Conservation (phyloP, 108 stramenopile species). For the Skeletonema potamos region DNA sequence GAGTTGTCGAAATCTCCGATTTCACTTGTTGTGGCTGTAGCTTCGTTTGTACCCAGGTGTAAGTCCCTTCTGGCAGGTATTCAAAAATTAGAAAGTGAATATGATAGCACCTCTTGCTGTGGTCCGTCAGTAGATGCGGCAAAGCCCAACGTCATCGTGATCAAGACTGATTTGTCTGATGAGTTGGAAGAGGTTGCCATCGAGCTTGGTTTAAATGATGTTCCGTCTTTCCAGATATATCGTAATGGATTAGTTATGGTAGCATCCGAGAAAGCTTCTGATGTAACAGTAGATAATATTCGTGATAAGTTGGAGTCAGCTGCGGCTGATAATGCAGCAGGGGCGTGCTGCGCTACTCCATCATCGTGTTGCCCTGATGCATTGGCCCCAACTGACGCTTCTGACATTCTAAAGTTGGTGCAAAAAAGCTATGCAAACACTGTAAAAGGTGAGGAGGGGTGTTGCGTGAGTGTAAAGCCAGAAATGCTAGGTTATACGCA, state of each 20-base stretch:
- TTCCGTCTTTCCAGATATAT: slow-evolving; percentile 37
- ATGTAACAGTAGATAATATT: slow-evolving; percentile 8
- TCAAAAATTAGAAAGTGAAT: slow-evolving; percentile 13
- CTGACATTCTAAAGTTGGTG: slow-evolving; percentile 9
- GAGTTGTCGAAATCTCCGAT: slow-evolving; percentile 1
- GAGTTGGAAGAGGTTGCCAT: slow-evolving; percentile 46
- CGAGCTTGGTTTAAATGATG: slow-evolving; percentile 39
- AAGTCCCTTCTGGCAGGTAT: slow-evolving; percentile 1
- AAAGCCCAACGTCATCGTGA: slow-evolving; percentile 24
- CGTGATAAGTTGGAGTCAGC: not conserved
- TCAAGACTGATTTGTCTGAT: slow-evolving; percentile 27
- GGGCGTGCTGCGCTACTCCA: slow-evolving; percentile 15
- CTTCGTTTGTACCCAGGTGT: slow-evolving; percentile 10
- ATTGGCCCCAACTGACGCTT: slow-evolving; percentile 5
- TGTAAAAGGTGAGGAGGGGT: slow-evolving; percentile 20
- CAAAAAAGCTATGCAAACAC: slow-evolving; percentile 40
- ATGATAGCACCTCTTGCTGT: slow-evolving; percentile 7
- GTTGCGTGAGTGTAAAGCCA: slow-evolving; percentile 32
- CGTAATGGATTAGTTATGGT: slow-evolving; percentile 5
- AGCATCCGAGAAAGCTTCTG: not conserved
- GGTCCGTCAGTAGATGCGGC: not conserved
- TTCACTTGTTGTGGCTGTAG: slow-evolving; percentile 19
- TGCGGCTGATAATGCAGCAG: not conserved
- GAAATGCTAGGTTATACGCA: slow-evolving; percentile 26
- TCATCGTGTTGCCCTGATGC: not conserved